Conservation (phyloP, 352 stramenopile species). For the Ophiocytium majus region DNA sequence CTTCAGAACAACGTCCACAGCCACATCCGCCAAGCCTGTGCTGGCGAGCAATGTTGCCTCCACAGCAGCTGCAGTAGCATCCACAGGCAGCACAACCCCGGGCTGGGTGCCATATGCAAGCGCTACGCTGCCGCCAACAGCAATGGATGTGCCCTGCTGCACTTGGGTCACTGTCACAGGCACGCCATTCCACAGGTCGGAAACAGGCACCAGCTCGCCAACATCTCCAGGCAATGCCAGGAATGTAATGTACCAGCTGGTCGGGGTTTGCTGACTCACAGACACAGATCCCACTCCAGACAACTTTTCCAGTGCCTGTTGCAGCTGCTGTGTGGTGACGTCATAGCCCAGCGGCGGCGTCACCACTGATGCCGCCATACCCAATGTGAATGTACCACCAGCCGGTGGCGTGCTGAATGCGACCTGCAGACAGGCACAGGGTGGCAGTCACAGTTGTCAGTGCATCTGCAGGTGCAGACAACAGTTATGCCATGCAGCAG, state of each 20-base stretch:
- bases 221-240: conserved; percentile 49
- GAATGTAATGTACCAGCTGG: conserved; percentile 52
- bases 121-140: background rate
- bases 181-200: conserved; percentile 33
- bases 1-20: background rate
- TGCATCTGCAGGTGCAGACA: no score
- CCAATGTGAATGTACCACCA: conserved; percentile 14
- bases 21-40: background rate
- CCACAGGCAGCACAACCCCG: background rate
- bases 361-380: no score
- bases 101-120: background rate
- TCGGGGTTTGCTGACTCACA: background rate
- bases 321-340: conserved; percentile 24
- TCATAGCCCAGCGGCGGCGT: background rate
- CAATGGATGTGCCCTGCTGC: conserved; percentile 26
- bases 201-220: conserved; percentile 10
- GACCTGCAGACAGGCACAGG: background rate
- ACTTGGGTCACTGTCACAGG: conserved; percentile 29
- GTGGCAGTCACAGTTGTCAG: no score
- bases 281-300: conserved; percentile 31
- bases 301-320: conserved; percentile 31
- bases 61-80: background rate
- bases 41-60: background rate
- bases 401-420: background rate
- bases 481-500: no score